Evolutionary conservation across 257 asterid genomes (phyloP).

Genomic region (Ballota nigra): DNA sequence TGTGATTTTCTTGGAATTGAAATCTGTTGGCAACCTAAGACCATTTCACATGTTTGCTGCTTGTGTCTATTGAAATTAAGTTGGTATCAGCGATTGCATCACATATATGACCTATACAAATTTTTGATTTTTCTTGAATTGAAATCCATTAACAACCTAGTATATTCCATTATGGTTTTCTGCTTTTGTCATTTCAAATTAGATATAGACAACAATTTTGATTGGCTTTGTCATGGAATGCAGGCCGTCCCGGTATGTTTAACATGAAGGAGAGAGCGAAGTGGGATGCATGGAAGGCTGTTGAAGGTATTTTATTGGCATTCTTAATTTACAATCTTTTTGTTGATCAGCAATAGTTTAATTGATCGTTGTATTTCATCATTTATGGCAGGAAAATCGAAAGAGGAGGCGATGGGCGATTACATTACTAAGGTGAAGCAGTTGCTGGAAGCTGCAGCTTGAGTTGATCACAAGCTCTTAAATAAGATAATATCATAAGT

Average conservation of each 20-base stretch:
- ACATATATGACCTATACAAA: background rate
- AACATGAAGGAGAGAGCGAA: conserved; percentile 81
- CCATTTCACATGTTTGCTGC: background rate
- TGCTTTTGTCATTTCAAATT: background rate
- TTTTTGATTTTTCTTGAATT: background rate
- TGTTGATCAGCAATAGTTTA: background rate
- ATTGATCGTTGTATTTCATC: background rate
- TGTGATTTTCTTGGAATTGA: background rate
- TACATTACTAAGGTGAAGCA: conserved; percentile 95
- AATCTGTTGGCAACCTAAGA: background rate
- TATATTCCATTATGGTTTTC: background rate
- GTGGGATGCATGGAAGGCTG: conserved; percentile 99
- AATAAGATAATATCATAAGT: conserved; percentile 10
- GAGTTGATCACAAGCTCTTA: conserved; percentile 25
- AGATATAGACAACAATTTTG: background rate
- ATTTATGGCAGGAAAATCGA: conserved; percentile 60
- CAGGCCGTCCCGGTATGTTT: conserved; percentile 93
- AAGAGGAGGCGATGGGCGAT: conserved; percentile 78
- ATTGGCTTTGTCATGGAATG: conserved; percentile 12
- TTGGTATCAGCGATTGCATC: background rate
- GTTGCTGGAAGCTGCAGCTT: conserved; percentile 62
- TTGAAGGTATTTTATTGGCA: conserved; percentile 56
- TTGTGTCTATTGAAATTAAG: background rate
- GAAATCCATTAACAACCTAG: background rate
- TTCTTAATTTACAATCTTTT: background rate